Evolutionary conservation across 768 basidiomycete genomes (phyloP).

Genomic region (Leccinum sublutescens): DNA sequence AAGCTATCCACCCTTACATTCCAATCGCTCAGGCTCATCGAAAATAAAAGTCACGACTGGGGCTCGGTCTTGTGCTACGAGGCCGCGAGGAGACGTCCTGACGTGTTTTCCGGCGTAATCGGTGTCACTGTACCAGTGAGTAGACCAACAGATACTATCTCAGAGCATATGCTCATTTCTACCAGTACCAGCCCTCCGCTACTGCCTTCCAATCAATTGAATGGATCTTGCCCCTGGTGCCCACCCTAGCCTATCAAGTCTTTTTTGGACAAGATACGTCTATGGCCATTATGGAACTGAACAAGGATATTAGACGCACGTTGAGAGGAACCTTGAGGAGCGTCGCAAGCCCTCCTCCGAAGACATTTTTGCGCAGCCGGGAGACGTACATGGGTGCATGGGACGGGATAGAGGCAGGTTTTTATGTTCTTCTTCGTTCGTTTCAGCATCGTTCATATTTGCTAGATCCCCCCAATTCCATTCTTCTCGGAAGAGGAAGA

Average conservation of each 20-base stretch:
- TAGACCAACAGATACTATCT: neutral
- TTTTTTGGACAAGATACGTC: slow-evolving; percentile 55
- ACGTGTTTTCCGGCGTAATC: slow-evolving; percentile 57
- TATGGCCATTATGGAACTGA: slow-evolving; percentile 51
- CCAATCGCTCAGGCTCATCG: neutral
- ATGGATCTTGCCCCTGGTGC: slow-evolving; percentile 39
- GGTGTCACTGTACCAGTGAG: slow-evolving; percentile 62
- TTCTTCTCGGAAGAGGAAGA: slow-evolving; percentile 64
- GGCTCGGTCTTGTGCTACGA: slow-evolving; percentile 67
- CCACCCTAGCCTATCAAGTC: slow-evolving; percentile 60
- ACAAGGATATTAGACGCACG: slow-evolving; percentile 53
- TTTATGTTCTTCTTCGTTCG: neutral
- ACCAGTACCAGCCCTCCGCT: slow-evolving; percentile 59
- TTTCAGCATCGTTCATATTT: neutral
- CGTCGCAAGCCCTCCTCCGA: slow-evolving; percentile 54
- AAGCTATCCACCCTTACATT: slow-evolving; percentile 7
- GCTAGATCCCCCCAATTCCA: slow-evolving; percentile 57
- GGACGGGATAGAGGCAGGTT: slow-evolving; percentile 31
- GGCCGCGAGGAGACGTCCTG: slow-evolving; percentile 64
- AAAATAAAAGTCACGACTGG: slow-evolving; percentile 66
- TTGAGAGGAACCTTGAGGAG: slow-evolving; percentile 56
- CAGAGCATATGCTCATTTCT: neutral
- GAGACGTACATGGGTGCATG: slow-evolving; percentile 55
- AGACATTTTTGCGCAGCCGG: slow-evolving; percentile 47
- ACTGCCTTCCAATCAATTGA: slow-evolving; percentile 48